These are phyloP conservation scores for Sporothrix sp. DNA, from an alignment of 2,329 filamentous ascomycete genomes.

Conservation along the genomic window DNA sequence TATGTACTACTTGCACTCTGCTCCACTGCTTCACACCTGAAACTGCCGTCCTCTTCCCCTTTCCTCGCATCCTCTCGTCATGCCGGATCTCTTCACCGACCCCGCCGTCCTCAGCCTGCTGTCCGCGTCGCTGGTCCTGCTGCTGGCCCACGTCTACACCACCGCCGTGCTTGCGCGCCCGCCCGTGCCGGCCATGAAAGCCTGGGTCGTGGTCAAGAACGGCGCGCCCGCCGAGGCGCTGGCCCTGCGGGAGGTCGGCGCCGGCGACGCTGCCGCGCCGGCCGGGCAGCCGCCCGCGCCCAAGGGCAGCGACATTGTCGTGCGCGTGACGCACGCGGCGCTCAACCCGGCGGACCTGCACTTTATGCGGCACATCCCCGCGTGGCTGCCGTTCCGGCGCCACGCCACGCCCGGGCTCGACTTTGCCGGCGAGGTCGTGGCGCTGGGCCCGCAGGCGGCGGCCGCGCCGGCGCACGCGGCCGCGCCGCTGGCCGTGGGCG, in stretches of 20 bases:
- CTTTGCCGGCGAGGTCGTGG: constrained; percentile 27
- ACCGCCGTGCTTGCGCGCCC: not conserved
- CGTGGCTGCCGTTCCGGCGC: constrained; percentile 25
- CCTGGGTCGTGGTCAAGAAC: constrained; percentile 23
- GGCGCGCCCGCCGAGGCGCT: constrained; percentile 20
- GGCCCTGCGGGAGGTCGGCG: constrained; percentile 13
- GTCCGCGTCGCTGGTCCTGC: not conserved
- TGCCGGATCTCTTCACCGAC: not conserved
- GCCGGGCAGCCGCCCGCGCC: constrained; percentile 16
- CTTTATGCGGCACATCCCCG: constrained; percentile 24
- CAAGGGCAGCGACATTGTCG: constrained; percentile 20
- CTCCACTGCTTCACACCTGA: not conserved
- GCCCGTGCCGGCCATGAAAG: constrained; percentile 19
- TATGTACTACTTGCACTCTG: too few relatives aligned
- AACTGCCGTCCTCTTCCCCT: not conserved
- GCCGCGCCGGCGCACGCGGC: not conserved
- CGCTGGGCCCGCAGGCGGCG: constrained; percentile 18
- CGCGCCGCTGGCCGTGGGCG: constrained; percentile 19
- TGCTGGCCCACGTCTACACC: not conserved
- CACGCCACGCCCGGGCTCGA: constrained; percentile 26
- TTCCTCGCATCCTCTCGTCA: not conserved
- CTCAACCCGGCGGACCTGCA: constrained; percentile 30
- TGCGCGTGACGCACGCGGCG: constrained; percentile 26
- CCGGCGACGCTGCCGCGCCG: too few relatives aligned
- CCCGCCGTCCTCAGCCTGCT: not conserved